Evolutionary conservation across 116 monocot species (phyloP), one percentile per base, ranked within the genome.

Genomic region (Iris pallida): DNA sequence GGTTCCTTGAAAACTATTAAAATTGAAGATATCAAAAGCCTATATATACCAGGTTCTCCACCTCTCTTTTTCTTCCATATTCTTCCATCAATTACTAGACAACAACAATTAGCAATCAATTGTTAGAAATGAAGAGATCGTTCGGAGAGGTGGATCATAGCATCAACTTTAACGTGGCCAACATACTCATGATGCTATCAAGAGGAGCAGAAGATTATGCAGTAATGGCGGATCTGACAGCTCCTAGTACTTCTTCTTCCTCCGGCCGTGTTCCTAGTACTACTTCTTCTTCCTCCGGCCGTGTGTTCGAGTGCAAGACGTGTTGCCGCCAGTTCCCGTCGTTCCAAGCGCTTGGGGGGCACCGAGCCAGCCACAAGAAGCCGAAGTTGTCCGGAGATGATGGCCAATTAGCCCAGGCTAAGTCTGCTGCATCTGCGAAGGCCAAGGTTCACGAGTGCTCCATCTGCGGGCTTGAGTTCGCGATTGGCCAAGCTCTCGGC

Each of bases 281-380:
- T 30, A 0, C 30, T 30, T 30, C 30, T 30, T 30, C 30, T 30
- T 30, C 30, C 6, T 44, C 16, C 9, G 16, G n/a, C 14, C 14
- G 8, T 63, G 73, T 81, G 45, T 89, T 85, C 77, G 82, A 77
- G 74, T 89, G 89, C 82, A 89, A 82, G 77, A 89, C 85, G 4
- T 89, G 89, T 77, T 82, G 63, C 77, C 78, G 85, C 30, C 74
- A 57, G 66, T 89, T 89, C 80, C 57, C 68, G n/a, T 82, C 89
- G 0, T 89, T 89, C 76, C 89, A 89, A 40, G 89, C 89, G 18
- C 77, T 89, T 0, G 89, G 89, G 0, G 89, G 89, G 0, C 85
- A 84, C 88, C 66, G 88, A 0, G 88, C 84, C 5, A 88, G 88
- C 71, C 88, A 88, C 71, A 79, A 75, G 74, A 88, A 80, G 79